Conservation (phyloP, 768 basidiomycete genomes). For the Leccinum ochraceum region DNA sequence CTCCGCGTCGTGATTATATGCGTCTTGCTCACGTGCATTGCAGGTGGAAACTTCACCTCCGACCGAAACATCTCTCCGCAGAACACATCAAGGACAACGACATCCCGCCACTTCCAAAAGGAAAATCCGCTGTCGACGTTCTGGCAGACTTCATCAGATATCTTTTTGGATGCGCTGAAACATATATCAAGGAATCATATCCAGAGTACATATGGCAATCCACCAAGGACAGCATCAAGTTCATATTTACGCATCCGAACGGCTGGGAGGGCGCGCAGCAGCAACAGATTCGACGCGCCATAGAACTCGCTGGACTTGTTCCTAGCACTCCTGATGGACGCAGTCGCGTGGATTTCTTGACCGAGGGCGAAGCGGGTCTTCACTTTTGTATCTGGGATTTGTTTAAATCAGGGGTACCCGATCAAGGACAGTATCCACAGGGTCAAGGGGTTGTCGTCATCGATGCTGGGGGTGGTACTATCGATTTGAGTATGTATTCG, state of each 20-base stretch:
- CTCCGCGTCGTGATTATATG: constrained; percentile 7
- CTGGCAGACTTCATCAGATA: constrained; percentile 47
- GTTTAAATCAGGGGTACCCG: constrained; percentile 11
- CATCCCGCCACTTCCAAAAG: constrained; percentile 40
- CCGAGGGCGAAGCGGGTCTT: constrained; percentile 61
- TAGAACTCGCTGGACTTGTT: constrained; percentile 50
- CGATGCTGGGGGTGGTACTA: constrained; percentile 48
- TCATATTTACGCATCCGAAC: constrained; percentile 60
- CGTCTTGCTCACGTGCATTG: too few relatives aligned
- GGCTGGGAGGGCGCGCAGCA: constrained; percentile 65
- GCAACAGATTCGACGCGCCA: constrained; percentile 49
- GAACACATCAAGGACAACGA: constrained; percentile 12
- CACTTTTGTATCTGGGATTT: constrained; percentile 51
- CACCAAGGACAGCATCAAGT: constrained; percentile 43
- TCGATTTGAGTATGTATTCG: constrained; percentile 41
- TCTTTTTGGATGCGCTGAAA: constrained; percentile 41
- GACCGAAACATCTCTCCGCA: constrained; percentile 31
- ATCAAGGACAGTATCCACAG: constrained; percentile 14
- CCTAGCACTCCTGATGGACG: constrained; percentile 38
- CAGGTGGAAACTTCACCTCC: constrained; percentile 42
- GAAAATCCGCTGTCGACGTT: constrained; percentile 40
- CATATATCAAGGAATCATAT: constrained; percentile 47
- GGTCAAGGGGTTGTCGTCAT: constrained; percentile 42
- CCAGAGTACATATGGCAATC: constrained; percentile 45
- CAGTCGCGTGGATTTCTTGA: constrained; percentile 49